A percentile compares a stretch with the other conserved stretches of the same genome.
phyloP scores from a whole-genome alignment of 768 basidiomycete genomes.

The Boletus huronensis region DNA sequence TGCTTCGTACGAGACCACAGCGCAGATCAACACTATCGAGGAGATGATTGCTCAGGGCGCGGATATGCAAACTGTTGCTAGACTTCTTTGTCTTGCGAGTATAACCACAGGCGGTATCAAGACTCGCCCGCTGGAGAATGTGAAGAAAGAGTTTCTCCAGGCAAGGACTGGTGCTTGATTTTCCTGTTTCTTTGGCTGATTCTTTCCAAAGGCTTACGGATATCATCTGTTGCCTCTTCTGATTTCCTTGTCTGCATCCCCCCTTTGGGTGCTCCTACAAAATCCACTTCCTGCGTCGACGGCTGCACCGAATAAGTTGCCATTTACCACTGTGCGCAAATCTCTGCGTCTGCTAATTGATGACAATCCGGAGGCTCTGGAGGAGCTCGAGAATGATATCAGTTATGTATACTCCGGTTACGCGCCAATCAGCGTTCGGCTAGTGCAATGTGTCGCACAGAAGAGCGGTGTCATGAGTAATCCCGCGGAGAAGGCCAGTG shows the following conservation, averaged over 20 bases:
- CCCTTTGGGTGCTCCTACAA: conserved; percentile 65
- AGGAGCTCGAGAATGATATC: conserved; percentile 90
- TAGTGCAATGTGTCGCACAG: conserved; percentile 91
- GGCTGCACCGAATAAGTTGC: conserved; percentile 53
- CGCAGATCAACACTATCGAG: conserved; percentile 84
- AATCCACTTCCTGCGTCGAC: conserved; percentile 61
- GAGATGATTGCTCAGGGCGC: conserved; percentile 86
- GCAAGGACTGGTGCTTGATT: conserved; percentile 26
- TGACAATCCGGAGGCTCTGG: conserved; percentile 69
- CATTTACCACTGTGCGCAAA: conserved; percentile 73
- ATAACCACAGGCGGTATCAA: conserved; percentile 86
- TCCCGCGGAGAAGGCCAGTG: conserved; percentile 53
- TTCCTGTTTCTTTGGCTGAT: background rate
- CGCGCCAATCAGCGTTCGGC: conserved; percentile 86
- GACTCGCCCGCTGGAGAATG: conserved; percentile 75
- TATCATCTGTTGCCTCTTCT: conserved; percentile 68
- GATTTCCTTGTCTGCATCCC: conserved; percentile 58
- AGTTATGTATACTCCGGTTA: conserved; percentile 96
- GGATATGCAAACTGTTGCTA: conserved; percentile 72
- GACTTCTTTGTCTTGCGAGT: conserved; percentile 83
- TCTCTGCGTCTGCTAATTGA: conserved; percentile 90
- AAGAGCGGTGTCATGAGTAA: conserved; percentile 87
- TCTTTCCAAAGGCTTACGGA: conserved; percentile 58
- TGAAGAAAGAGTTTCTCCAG: conserved; percentile 92
- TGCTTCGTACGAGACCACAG: conserved; percentile 80